A percentile compares a stretch with the other conserved stretches of the same genome.
These are phyloP conservation scores for Tanacetum coccineum DNA, from an alignment of 129 eudicot genomes.

Conservation along the genomic window DNA sequence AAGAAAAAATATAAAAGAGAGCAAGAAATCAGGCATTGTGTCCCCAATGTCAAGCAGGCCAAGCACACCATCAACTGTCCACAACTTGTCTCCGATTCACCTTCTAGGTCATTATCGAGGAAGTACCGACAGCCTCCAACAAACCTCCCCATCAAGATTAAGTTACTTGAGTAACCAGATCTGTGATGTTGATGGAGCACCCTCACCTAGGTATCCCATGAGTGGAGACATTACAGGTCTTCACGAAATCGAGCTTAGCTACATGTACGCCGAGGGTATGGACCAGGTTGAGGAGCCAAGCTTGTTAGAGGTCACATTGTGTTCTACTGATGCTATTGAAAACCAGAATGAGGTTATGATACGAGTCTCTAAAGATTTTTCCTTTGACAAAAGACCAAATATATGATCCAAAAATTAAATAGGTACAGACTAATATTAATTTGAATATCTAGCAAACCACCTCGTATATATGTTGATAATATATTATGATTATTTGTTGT, in stretches of 20 bases:
- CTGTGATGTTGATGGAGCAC: constrained; percentile 29
- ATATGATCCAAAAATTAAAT: background rate
- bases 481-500: too few species aligned
- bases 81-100: constrained; percentile 42
- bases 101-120: constrained; percentile 37
- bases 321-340: constrained; percentile 6
- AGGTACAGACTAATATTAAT: background rate
- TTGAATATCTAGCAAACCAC: background rate
- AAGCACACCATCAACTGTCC: constrained; percentile 27
- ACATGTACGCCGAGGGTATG: constrained; percentile 1
- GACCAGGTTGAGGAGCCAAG: constrained; percentile 21
- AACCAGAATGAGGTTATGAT: constrained; percentile 22
- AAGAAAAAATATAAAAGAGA: constrained; percentile 41
- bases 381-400: constrained; percentile 36
- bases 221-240: constrained; percentile 17
- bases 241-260: constrained; percentile 20
- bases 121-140: constrained; percentile 25
- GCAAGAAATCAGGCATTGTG: constrained; percentile 12
- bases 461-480: background rate
- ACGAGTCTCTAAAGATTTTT: constrained; percentile 33
- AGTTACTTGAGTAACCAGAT: constrained; percentile 19
- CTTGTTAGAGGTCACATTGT: constrained; percentile 23
- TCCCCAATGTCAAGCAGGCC: constrained; percentile 41
- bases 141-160: constrained; percentile 22
- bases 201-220: constrained; percentile 23